phyloP scores from a whole-genome alignment of 148 eudicot species.

The Rhododendron griersonianum region DNA sequence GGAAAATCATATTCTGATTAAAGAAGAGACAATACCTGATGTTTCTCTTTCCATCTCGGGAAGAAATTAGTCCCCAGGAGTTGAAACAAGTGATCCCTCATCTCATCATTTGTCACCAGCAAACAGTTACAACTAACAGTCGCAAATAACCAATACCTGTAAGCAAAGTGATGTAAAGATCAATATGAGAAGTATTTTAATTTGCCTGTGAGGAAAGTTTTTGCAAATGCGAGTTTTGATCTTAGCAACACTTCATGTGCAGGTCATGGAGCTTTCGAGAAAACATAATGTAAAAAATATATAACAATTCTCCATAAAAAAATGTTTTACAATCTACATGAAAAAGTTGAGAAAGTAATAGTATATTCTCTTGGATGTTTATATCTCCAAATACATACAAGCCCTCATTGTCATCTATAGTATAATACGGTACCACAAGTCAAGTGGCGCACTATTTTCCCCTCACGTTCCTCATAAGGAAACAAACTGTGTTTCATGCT shows the following conservation, averaged over 20 bases:
- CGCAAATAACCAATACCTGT: slow-evolving; percentile 74
- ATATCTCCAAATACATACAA: background rate
- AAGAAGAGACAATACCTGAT: slow-evolving; percentile 40
- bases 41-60: slow-evolving; percentile 80
- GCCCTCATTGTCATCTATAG: background rate
- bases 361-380: background rate
- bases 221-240: background rate
- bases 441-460: background rate
- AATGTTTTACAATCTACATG: background rate
- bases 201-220: background rate
- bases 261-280: background rate
- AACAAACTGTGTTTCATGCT: background rate
- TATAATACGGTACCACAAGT: background rate
- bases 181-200: background rate
- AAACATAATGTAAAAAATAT: background rate
- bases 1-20: background rate
- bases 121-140: slow-evolving; percentile 65
- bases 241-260: background rate
- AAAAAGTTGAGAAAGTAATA: background rate
- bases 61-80: slow-evolving; percentile 69
- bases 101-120: slow-evolving; percentile 71
- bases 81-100: slow-evolving; percentile 83
- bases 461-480: background rate
- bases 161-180: background rate
- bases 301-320: background rate